Evolutionary conservation across 352 stramenopile genomes (phyloP).

Genomic region (Phytophthora cactorum): DNA sequence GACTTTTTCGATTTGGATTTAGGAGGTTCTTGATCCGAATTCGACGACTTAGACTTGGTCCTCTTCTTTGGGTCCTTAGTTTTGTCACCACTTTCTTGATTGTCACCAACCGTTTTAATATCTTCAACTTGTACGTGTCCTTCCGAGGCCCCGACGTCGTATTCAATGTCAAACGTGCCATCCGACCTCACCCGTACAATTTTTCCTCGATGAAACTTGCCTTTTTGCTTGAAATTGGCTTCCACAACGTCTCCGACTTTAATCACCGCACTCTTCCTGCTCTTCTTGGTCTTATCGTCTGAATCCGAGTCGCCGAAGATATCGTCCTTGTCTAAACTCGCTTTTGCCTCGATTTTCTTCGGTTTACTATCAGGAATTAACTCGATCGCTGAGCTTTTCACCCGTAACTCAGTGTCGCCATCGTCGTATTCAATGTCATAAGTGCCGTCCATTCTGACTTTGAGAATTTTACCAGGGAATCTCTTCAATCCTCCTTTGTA

Average conservation of each 20-base stretch:
- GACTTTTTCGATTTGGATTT: slow-evolving; percentile 26
- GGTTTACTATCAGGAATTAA: slow-evolving; percentile 4
- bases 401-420: slow-evolving; percentile 44
- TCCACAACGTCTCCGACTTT: slow-evolving; percentile 40
- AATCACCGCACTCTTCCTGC: slow-evolving; percentile 1
- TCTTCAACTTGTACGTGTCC: slow-evolving; percentile 20
- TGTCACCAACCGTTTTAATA: slow-evolving; percentile 21
- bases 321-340: slow-evolving; percentile 26
- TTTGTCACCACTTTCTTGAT: slow-evolving; percentile 9
- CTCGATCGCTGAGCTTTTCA: slow-evolving; percentile 30
- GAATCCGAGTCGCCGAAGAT: slow-evolving; percentile 41
- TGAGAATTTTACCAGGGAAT: slow-evolving; percentile 54
- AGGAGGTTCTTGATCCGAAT: slow-evolving; percentile 17
- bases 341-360: slow-evolving; percentile 25
- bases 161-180: slow-evolving; percentile 44
- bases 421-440: slow-evolving; percentile 76
- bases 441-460: slow-evolving; percentile 54
- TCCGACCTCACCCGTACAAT: slow-evolving; percentile 33
- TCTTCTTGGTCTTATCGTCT: slow-evolving; percentile 11
- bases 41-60: slow-evolving; percentile 7
- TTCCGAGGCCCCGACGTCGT: slow-evolving; percentile 41
- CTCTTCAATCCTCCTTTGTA: slow-evolving; percentile 46
- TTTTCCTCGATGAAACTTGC: slow-evolving; percentile 42
- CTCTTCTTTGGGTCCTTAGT: slow-evolving; percentile 13
- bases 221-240: slow-evolving; percentile 48